Evolutionary conservation across 148 eudicot genomes (phyloP), one percentile per base, ranked within the genome.

Genomic region (Camellia granthamiana): DNA sequence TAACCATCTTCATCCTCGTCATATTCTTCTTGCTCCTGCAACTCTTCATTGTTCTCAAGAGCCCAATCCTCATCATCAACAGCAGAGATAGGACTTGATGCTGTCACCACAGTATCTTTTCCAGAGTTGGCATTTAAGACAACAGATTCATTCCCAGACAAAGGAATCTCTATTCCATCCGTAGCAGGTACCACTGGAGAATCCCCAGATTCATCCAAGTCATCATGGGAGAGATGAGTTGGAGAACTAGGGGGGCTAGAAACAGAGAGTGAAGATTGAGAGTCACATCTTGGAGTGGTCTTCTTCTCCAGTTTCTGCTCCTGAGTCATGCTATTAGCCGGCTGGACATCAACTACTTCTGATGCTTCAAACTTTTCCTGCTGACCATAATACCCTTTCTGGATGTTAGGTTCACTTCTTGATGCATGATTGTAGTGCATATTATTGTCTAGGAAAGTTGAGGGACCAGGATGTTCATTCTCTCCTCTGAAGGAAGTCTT

Each of bases 61-160:
- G 86, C 77, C 99, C 99, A 96, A 72, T 93, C 98, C 78, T 94
- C 98, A 81, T 92, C 99, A 83, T 96, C 99, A 58, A 77, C 90
- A 47, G 79, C 89, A 71, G 92, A 84, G 43, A 85, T 67, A 77
- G 90, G 87, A 81, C 86, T 86, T 54, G 90, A 77, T 75, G 79
- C 84, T 66, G 81, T 75, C 76, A 69, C 23, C 46, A 74, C 55
- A 65, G 60, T 74, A 62, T 84, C 89, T 12, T 82, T 73, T 30
- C 83, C 87, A 79, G 86, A 61, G 68, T 86, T 68, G 30, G 80
- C 78, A 80, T 83, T 83, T 80, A 80, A 56, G 63, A 81, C 77
- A 52, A 78, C 68, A 84, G 84, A 59, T 81, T 82, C 90, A 82
- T 76, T 84, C 54, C 76, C 88, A 15, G 89, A 80, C n/a, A 67